Base-by-base conservation (phyloP, 1,284 basidiomycete genomes). In the Salmacisia buchloeana region DNA sequence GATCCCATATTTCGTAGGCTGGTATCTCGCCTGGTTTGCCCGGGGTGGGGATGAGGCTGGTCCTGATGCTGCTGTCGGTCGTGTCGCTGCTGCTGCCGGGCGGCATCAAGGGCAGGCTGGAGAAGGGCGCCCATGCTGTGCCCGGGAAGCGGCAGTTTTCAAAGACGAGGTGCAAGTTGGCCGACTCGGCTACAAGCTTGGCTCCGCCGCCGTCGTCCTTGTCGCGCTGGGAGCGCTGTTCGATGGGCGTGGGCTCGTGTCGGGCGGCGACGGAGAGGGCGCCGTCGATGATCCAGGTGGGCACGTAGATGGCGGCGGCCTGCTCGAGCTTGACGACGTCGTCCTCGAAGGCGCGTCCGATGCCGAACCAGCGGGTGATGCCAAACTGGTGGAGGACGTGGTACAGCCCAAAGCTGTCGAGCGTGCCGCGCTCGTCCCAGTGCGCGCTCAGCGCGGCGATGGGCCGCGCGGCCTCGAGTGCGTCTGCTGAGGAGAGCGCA, bases 371-470 rank as follows among this genome's bases (percentile, higher is more conserved):
- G 27, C 29, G 49, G 27, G 25, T 54, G 49, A 54, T 33, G 49
- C 49, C 49, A 13, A 54, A 31, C 15, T n/a, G 10, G 27, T 29
- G 23, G 49, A 54, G 49, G 49, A 31, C 21, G 27, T 18, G 13
- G 49, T 31, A 31, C 12, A 10, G 3, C 3, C 12, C 25, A 33
- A 54, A 54, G 31, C 29, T 29, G 2, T 54, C 49, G 29, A 54
- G 29, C 1, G 49, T 54, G 49, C 49, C 49, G 27, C 49, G 49
- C 29, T 54, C 49, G 27, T 54, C 49, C 49, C 49, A 54, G 49
- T 54, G 49, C 3, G 49, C 49, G 10, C 29, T 3, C 6, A 31
- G 10, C 2, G 33, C 27, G 12, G 49, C 49, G 49, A 27, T 33
- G 23, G 49, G 31, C 13, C 49, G 10, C n/a, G 49, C 49, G 10